Evolutionary conservation across 768 basidiomycete genomes (phyloP).

Genomic region (Boletus sp.): DNA sequence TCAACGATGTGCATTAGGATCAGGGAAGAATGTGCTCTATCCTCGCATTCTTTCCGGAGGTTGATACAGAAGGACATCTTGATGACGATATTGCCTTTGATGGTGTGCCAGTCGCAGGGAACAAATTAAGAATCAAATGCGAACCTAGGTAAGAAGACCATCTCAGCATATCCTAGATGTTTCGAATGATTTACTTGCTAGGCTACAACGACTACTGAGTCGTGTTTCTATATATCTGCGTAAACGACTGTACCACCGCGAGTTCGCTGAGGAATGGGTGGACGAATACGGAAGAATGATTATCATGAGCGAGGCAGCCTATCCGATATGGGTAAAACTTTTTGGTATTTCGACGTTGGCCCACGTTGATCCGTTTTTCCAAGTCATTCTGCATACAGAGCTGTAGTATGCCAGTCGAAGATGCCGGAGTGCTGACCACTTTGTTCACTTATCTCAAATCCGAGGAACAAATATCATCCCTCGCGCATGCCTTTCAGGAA

Average conservation of each 20-base stretch:
- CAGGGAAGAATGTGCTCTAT: constrained; percentile 40
- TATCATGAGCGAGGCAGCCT: constrained; percentile 60
- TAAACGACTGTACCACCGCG: constrained; percentile 36
- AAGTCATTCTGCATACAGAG: constrained; percentile 50
- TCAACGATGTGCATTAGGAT: constrained; percentile 13
- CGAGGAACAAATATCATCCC: constrained; percentile 46
- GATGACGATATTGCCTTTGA: constrained; percentile 27
- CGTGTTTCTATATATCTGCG: constrained; percentile 38
- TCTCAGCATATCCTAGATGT: neutral
- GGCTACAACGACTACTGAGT: constrained; percentile 39
- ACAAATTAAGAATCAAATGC: constrained; percentile 35
- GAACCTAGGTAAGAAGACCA: constrained; percentile 38
- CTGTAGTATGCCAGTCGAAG: constrained; percentile 35
- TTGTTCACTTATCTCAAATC: constrained; percentile 45
- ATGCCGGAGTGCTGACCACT: constrained; percentile 33
- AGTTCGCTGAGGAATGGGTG: constrained; percentile 48
- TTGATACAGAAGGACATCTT: constrained; percentile 34
- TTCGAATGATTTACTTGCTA: constrained; percentile 20
- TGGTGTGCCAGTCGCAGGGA: constrained; percentile 31
- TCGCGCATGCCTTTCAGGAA: constrained; percentile 60
- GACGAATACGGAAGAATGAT: constrained; percentile 52
- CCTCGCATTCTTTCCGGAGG: constrained; percentile 42
- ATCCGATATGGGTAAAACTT: constrained; percentile 50
- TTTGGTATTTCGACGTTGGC: neutral
- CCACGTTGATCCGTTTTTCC: neutral